Conservation (phyloP, 306 rosid species). For the Castanea sativa region DNA sequence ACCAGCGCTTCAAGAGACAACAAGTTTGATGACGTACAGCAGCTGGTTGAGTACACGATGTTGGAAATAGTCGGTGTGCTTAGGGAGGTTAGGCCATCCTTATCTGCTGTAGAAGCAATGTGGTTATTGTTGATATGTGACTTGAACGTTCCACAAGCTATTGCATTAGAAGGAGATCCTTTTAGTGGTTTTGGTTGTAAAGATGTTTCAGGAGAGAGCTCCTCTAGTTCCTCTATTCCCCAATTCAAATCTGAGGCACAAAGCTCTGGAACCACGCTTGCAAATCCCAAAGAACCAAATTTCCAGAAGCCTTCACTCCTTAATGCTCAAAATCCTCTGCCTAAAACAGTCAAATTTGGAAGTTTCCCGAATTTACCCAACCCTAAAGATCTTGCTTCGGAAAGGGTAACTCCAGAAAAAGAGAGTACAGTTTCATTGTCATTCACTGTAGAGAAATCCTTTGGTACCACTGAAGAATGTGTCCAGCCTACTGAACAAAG, state of each 20-base stretch:
- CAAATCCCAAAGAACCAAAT: slow-evolving; percentile 10
- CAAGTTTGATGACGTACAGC: slow-evolving; percentile 41
- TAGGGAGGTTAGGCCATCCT: slow-evolving; percentile 54
- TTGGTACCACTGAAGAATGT: slow-evolving; percentile 10
- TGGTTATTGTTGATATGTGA: slow-evolving; percentile 64
- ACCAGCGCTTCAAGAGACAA: slow-evolving; percentile 6
- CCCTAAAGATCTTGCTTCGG: background rate
- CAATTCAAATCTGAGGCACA: slow-evolving; percentile 23
- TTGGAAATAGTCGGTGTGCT: slow-evolving; percentile 61
- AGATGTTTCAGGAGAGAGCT: slow-evolving; percentile 18
- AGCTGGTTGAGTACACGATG: slow-evolving; percentile 47
- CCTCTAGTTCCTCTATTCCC: slow-evolving; percentile 10
- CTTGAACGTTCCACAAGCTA: slow-evolving; percentile 57
- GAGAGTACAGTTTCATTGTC: slow-evolving; percentile 17
- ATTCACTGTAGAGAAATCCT: slow-evolving; percentile 27
- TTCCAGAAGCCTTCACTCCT: background rate
- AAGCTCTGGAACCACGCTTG: slow-evolving; percentile 12
- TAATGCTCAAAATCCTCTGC: slow-evolving; percentile 1
- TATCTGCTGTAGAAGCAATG: slow-evolving; percentile 65
- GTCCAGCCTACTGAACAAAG: slow-evolving; percentile 1
- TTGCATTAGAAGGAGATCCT: slow-evolving; percentile 35
- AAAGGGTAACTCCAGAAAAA: background rate
- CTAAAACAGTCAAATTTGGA: slow-evolving; percentile 33
- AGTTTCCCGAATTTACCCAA: slow-evolving; percentile 2
- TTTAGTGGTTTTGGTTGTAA: slow-evolving; percentile 21